Percentiles rank a stretch among this genome's conserved stretches.
phyloP scores from a whole-genome alignment of 495 filamentous ascomycete genomes.

The Penicillium subrubescens region DNA sequence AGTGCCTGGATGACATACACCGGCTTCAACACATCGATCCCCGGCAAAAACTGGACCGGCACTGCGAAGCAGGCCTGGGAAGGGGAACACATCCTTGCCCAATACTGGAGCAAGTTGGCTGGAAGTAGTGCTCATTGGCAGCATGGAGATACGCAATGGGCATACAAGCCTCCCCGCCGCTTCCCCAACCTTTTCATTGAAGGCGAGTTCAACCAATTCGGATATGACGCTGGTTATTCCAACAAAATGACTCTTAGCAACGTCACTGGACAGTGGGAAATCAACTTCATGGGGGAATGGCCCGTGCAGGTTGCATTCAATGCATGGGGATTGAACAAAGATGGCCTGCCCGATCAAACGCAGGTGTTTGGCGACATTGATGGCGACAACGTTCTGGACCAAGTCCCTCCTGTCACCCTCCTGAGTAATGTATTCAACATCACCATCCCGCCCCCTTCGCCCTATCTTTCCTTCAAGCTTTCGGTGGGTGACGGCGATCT shows the following conservation, averaged over 20 bases:
- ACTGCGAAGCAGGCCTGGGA: conserved; percentile 58
- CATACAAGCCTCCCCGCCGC: conserved; percentile 39
- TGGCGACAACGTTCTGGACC: conserved; percentile 20
- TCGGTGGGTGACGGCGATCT: conserved; percentile 47
- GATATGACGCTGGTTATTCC: conserved; percentile 60
- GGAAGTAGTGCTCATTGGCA: conserved; percentile 61
- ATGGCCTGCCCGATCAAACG: conserved; percentile 50
- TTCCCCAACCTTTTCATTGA: conserved; percentile 63
- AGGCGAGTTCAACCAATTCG: conserved; percentile 64
- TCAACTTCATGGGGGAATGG: conserved; percentile 55
- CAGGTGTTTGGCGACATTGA: conserved; percentile 53
- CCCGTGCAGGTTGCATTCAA: conserved; percentile 50
- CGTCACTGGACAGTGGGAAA: conserved; percentile 49
- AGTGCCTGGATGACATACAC: conserved; percentile 56
- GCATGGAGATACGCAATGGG: conserved; percentile 54
- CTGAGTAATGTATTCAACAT: conserved; percentile 50
- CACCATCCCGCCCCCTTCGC: conserved; percentile 42
- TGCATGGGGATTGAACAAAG: conserved; percentile 50
- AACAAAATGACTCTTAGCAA: conserved; percentile 52
- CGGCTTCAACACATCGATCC: conserved; percentile 37
- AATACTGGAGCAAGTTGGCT: conserved; percentile 63
- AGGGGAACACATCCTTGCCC: conserved; percentile 61
- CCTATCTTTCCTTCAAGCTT: conserved; percentile 47
- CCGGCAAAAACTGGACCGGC: conserved; percentile 49
- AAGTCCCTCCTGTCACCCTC: conserved; percentile 26